Percentiles rank a stretch among this genome's conserved stretches.
phyloP scores from a whole-genome alignment of 495 filamentous ascomycete species.

The Penicillium lagena region DNA sequence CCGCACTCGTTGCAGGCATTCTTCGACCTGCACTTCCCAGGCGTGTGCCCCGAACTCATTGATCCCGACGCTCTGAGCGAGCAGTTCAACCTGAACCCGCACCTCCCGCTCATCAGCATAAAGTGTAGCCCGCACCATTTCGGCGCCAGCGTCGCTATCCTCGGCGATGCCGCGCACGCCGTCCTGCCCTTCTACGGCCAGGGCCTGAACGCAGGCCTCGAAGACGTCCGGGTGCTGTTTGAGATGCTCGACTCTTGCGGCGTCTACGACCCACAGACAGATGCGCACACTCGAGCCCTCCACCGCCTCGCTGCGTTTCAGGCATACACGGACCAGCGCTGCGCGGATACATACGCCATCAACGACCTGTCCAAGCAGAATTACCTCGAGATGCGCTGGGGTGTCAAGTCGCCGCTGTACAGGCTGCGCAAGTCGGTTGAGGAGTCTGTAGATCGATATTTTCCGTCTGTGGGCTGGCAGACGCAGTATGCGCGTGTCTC shows the following conservation, averaged over 20 bases:
- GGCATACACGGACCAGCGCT: slow-evolving; percentile 66
- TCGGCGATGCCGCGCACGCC: slow-evolving; percentile 94
- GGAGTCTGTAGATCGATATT: slow-evolving; percentile 68
- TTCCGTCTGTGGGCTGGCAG: slow-evolving; percentile 74
- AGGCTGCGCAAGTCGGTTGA: slow-evolving; percentile 76
- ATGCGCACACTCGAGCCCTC: slow-evolving; percentile 33
- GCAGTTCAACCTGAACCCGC: slow-evolving; percentile 73
- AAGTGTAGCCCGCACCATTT: slow-evolving; percentile 87
- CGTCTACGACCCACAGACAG: slow-evolving; percentile 29
- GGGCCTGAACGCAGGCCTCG: slow-evolving; percentile 81
- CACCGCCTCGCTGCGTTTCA: slow-evolving; percentile 54
- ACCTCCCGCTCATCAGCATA: slow-evolving; percentile 86
- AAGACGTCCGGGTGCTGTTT: slow-evolving; percentile 79
- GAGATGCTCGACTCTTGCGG: slow-evolving; percentile 61
- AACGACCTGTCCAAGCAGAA: slow-evolving; percentile 89
- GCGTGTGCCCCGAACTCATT: slow-evolving; percentile 76
- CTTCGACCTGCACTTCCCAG: slow-evolving; percentile 79
- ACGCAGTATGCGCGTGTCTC: slow-evolving; percentile 93
- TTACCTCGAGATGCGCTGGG: slow-evolving; percentile 86
- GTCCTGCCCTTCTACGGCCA: slow-evolving; percentile 96
- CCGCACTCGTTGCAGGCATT: slow-evolving; percentile 54
- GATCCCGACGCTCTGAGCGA: slow-evolving; percentile 54
- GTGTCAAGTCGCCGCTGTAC: slow-evolving; percentile 71
- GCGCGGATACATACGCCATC: slow-evolving; percentile 77
- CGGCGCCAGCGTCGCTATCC: slow-evolving; percentile 67